These are phyloP conservation scores for Amylostereum chailletii DNA, from an alignment of 1,284 basidiomycete species.

Conservation along the genomic window DNA sequence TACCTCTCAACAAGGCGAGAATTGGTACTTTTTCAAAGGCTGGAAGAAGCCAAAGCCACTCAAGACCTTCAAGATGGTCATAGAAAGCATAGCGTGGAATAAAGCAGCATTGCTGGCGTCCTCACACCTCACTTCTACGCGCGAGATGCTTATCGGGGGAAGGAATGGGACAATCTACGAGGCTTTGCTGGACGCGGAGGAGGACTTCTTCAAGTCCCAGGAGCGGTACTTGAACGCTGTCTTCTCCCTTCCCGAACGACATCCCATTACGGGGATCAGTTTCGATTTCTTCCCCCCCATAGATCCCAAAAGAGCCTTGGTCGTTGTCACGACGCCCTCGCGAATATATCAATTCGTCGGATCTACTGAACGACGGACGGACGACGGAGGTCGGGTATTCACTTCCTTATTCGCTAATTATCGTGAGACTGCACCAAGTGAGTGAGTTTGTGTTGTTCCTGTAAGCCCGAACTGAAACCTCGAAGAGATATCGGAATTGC, in stretches of 20 bases:
- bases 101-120: constrained; percentile 61
- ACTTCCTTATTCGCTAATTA: constrained; percentile 68
- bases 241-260: constrained; percentile 71
- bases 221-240: constrained; percentile 77
- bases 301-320: constrained; percentile 52
- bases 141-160: constrained; percentile 86
- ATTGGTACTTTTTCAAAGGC: constrained; percentile 82
- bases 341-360: constrained; percentile 91
- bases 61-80: constrained; percentile 78
- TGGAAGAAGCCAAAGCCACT: constrained; percentile 77
- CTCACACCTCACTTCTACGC: constrained; percentile 62
- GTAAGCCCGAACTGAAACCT: constrained; percentile 15
- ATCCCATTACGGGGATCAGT: constrained; percentile 74
- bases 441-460: constrained; percentile 22
- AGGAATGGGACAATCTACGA: constrained; percentile 81
- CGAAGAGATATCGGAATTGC: constrained; percentile 80
- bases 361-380: constrained; percentile 49
- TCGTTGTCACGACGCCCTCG: constrained; percentile 82
- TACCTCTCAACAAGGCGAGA: constrained; percentile 83
- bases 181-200: constrained; percentile 75
- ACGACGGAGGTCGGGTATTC: constrained; percentile 74
- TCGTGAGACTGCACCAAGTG: constrained; percentile 72
- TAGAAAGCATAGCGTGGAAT: constrained; percentile 95
- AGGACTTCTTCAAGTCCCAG: constrained; percentile 88
- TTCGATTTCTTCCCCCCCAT: constrained; percentile 67